These are phyloP conservation scores for Metarhizium sp. DNA, from an alignment of 2,329 filamentous ascomycete species.

Conservation along the genomic window DNA sequence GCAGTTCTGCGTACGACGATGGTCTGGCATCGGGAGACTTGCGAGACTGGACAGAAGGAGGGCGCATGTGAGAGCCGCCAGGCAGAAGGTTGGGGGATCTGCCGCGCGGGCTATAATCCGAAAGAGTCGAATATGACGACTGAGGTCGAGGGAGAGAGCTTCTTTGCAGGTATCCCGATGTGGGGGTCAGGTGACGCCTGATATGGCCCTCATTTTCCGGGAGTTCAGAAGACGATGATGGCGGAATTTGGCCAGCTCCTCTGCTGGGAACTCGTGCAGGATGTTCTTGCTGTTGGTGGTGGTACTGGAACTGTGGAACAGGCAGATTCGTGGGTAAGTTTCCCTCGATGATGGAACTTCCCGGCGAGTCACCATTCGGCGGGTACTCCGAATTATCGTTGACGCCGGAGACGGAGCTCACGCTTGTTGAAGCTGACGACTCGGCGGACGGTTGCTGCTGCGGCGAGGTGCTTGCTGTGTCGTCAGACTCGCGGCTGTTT, in stretches of 20 bases:
- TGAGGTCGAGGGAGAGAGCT: constrained; percentile 58
- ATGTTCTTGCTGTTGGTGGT: constrained; percentile 43
- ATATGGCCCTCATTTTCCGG: constrained; percentile 40
- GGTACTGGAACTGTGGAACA: constrained; percentile 53
- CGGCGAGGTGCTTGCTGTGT: constrained; percentile 38
- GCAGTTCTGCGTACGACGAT: constrained; percentile 48
- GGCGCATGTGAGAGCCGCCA: constrained; percentile 33
- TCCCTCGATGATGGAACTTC: constrained; percentile 41
- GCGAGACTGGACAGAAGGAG: constrained; percentile 40
- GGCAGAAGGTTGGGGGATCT: constrained; percentile 45
- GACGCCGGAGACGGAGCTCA: constrained; percentile 43
- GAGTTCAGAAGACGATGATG: constrained; percentile 41
- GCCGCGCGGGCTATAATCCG: constrained; percentile 57
- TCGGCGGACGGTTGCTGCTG: constrained; percentile 39
- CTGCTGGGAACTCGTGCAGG: constrained; percentile 34
- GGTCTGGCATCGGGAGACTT: constrained; percentile 46
- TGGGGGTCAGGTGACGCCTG: constrained; percentile 55
- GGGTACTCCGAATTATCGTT: constrained; percentile 38
- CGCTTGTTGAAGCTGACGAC: constrained; percentile 46
- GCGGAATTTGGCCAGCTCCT: constrained; percentile 19
- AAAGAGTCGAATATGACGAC: constrained; percentile 67
- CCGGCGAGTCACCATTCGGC: constrained; percentile 35
- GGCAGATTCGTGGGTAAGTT: constrained; percentile 29
- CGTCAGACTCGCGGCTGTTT: constrained; percentile 44
- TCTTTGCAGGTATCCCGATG: constrained; percentile 41